These are phyloP conservation scores for Scenedesmus sp. DNA, from an alignment of 163 green algal species.

Conservation along the genomic window DNA sequence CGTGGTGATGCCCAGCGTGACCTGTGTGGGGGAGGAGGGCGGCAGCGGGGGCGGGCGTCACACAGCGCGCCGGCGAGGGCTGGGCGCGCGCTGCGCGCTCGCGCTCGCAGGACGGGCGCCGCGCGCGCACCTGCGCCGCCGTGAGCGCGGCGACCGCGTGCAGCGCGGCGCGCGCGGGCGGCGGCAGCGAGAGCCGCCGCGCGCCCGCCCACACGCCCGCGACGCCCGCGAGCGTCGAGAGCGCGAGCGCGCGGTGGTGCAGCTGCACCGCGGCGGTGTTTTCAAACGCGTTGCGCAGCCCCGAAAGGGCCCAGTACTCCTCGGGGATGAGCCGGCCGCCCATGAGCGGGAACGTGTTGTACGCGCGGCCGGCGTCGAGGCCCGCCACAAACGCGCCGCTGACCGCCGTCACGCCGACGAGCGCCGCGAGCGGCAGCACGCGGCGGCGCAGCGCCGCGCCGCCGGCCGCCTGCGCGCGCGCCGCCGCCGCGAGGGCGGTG, in stretches of 20 bases:
- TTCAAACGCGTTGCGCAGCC: slow-evolving; percentile 94
- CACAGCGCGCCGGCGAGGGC: background rate
- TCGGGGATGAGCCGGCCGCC: slow-evolving; percentile 84
- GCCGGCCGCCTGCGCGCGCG: slow-evolving; percentile 30
- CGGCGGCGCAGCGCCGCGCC: slow-evolving; percentile 30
- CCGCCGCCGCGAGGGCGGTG: slow-evolving; percentile 22
- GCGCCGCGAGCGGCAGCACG: slow-evolving; percentile 75
- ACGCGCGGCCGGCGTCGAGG: slow-evolving; percentile 94
- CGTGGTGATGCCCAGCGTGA: slow-evolving; percentile 79
- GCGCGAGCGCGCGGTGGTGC: slow-evolving; percentile 76
- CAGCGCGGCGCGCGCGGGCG: slow-evolving; percentile 48
- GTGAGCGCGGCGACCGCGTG: slow-evolving; percentile 63
- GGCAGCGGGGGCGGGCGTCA: background rate
- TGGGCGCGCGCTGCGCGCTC: background rate
- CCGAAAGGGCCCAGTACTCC: slow-evolving; percentile 83
- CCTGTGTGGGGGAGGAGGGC: no score
- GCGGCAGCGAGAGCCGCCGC: slow-evolving; percentile 52
- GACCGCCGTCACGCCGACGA: slow-evolving; percentile 92
- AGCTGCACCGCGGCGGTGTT: slow-evolving; percentile 97
- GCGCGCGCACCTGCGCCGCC: slow-evolving; percentile 63
- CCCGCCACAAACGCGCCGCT: slow-evolving; percentile 89
- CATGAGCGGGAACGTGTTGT: slow-evolving; percentile 99
- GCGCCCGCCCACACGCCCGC: slow-evolving; percentile 52
- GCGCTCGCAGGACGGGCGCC: background rate
- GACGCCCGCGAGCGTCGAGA: slow-evolving; percentile 76